These are phyloP conservation scores for Psilocybe cubensis DNA, from an alignment of 768 basidiomycete genomes.

Conservation along the genomic window DNA sequence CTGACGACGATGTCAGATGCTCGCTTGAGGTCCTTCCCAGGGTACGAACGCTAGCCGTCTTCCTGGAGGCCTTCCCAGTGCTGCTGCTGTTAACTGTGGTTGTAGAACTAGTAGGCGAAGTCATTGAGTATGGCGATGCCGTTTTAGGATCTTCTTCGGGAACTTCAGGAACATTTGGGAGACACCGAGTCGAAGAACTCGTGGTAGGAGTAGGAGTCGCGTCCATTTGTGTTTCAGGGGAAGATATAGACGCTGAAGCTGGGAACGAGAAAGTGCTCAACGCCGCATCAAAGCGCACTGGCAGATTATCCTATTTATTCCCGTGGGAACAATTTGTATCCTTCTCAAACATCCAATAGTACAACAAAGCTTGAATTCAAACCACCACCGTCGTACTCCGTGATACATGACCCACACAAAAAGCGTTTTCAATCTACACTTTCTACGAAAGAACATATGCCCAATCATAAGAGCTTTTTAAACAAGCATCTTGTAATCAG, in stretches of 20 bases:
- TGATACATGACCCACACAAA: background rate
- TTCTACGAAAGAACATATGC: background rate
- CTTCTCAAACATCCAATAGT: background rate
- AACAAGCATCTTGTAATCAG: conserved; percentile 28
- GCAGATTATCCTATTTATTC: conserved; percentile 4
- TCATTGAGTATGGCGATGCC: conserved; percentile 21
- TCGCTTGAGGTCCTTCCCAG: conserved; percentile 31
- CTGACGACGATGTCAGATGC: conserved; percentile 15
- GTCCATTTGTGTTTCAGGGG: conserved; percentile 10
- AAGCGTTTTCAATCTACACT: background rate
- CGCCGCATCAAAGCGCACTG: background rate
- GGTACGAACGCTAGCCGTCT: conserved; percentile 37
- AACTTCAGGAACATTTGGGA: conserved; percentile 27
- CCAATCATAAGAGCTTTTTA: background rate
- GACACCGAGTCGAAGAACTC: conserved; percentile 11
- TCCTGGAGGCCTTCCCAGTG: conserved; percentile 17
- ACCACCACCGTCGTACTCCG: background rate
- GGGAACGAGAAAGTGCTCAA: conserved; percentile 5
- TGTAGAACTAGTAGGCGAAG: conserved; percentile 22
- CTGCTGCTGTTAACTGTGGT: conserved; percentile 14
- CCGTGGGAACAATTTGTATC: conserved; percentile 1
- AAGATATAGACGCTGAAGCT: conserved; percentile 12
- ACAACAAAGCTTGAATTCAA: background rate
- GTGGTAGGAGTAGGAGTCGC: conserved; percentile 9
- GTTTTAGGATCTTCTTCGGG: conserved; percentile 13